Conservation (phyloP, 2,329 filamentous ascomycete genomes). For the Aspergillus proliferans region DNA sequence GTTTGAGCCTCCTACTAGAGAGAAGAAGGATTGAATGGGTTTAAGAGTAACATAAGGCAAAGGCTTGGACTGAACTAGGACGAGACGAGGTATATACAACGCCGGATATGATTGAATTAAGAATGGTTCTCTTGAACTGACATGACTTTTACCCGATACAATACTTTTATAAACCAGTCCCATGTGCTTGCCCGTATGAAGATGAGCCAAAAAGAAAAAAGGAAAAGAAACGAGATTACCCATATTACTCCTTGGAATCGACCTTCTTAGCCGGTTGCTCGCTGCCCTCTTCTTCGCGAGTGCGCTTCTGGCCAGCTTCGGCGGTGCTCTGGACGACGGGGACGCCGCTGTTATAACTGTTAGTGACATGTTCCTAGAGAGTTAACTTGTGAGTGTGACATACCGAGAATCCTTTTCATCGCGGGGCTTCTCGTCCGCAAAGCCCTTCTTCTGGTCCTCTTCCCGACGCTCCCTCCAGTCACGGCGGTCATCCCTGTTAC, state of each 20-base stretch:
- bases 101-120: too few species aligned
- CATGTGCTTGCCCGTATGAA: conserved; percentile 1
- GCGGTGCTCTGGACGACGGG: conserved; percentile 38
- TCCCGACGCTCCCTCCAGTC: conserved; percentile 42
- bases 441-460: conserved; percentile 40
- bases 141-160: too few species aligned
- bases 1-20: conserved; percentile 16
- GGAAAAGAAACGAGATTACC: neutral
- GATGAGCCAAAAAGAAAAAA: neutral
- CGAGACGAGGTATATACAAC: too few species aligned
- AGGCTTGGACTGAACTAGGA: neutral
- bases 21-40: neutral
- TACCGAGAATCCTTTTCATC: conserved; percentile 40
- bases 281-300: conserved; percentile 37
- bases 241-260: conserved; percentile 38
- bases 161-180: neutral
- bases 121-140: too few species aligned
- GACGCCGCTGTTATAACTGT: conserved; percentile 32
- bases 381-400: conserved; percentile 3
- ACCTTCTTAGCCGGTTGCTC: conserved; percentile 44
- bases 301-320: conserved; percentile 39
- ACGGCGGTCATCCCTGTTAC: conserved; percentile 23
- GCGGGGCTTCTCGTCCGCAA: conserved; percentile 25
- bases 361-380: conserved; percentile 8
- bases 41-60: neutral